phyloP scores from a whole-genome alignment of 352 stramenopile species.

The Phytophthora meadii region DNA sequence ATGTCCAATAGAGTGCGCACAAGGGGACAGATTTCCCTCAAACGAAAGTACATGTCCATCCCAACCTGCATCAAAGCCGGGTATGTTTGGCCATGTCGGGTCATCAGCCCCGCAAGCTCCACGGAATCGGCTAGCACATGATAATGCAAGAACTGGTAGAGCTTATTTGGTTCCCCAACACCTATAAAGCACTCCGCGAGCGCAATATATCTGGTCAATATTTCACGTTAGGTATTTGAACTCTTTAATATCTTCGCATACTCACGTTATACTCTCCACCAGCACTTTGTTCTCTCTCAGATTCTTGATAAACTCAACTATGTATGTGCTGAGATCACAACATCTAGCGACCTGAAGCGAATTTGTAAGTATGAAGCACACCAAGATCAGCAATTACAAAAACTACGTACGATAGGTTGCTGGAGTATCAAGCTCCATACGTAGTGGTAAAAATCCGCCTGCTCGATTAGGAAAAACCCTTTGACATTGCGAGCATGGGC shows the following conservation, averaged over 20 bases:
- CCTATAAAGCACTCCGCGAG: slow-evolving; percentile 62
- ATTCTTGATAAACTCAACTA: slow-evolving; percentile 73
- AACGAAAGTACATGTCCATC: slow-evolving; percentile 72
- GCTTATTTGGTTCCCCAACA: slow-evolving; percentile 46
- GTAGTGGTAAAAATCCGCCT: slow-evolving; percentile 65
- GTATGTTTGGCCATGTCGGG: slow-evolving; percentile 34
- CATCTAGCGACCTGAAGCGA: slow-evolving; percentile 39
- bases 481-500: slow-evolving; percentile 41
- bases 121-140: slow-evolving; percentile 63
- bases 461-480: slow-evolving; percentile 56
- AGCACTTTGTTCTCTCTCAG: slow-evolving; percentile 55
- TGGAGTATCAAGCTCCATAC: slow-evolving; percentile 62
- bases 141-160: slow-evolving; percentile 77
- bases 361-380: slow-evolving; percentile 1
- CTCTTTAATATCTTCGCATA: slow-evolving; percentile 1
- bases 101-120: slow-evolving; percentile 63
- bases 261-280: slow-evolving; percentile 72
- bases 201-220: slow-evolving; percentile 51
- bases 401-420: slow-evolving; percentile 40
- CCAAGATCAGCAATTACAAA: too few relatives aligned
- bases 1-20: slow-evolving; percentile 57
- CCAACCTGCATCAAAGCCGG: slow-evolving; percentile 59
- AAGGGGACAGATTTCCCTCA: slow-evolving; percentile 53
- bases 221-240: slow-evolving; percentile 10
- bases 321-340: slow-evolving; percentile 57